A percentile compares a stretch with the other conserved stretches of the same genome.
phyloP scores from a whole-genome alignment of 441 rosid genomes.

The Macaranga tanarius region DNA sequence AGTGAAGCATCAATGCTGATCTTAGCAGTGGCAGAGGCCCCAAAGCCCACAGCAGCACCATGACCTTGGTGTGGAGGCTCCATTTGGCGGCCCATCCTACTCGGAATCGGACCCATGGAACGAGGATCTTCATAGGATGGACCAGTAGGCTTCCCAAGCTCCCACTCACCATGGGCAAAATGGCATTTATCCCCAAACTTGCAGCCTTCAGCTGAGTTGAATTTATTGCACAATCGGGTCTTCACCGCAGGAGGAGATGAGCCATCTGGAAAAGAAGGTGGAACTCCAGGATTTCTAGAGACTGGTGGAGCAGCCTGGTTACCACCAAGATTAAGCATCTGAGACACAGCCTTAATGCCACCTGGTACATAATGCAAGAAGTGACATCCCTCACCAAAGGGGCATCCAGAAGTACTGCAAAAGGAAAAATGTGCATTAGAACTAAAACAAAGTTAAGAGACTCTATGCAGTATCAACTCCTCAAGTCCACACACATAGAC shows the following conservation, averaged over 20 bases:
- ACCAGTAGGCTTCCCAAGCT: conserved; percentile 56
- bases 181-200: conserved; percentile 77
- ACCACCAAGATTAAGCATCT: conserved; percentile 55
- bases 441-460: too few relatives aligned
- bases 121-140: conserved; percentile 63
- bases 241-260: conserved; percentile 57
- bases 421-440: too few relatives aligned
- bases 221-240: conserved; percentile 64
- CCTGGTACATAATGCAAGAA: conserved; percentile 94
- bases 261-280: conserved; percentile 51
- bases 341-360: conserved; percentile 78
- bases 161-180: conserved; percentile 88
- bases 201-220: conserved; percentile 75
- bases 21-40: conserved; percentile 86
- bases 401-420: conserved; percentile 95
- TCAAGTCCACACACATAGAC: too few relatives aligned
- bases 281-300: conserved; percentile 52
- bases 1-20: conserved; percentile 90
- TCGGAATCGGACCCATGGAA: conserved; percentile 39
- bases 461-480: too few relatives aligned
- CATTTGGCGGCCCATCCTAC: conserved; percentile 51
- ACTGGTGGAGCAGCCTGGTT: conserved; percentile 51
- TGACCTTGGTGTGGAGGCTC: conserved; percentile 42
- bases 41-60: conserved; percentile 72
- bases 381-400: conserved; percentile 95